phyloP scores from a whole-genome alignment of 1,284 basidiomycete species.

The Papiliotrema fonsecae region DNA sequence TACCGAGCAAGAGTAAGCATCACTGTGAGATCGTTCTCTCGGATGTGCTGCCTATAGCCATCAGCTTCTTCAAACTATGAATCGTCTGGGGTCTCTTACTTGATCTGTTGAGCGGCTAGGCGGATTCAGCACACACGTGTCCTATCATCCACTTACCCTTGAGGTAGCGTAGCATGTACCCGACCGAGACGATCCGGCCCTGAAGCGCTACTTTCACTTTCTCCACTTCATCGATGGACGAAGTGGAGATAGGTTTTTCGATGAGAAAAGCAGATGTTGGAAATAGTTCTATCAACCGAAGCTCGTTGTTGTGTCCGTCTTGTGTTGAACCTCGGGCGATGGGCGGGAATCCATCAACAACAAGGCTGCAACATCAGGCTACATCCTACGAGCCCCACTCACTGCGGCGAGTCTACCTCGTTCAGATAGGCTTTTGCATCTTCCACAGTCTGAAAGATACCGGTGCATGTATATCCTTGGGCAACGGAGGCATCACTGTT shows the following conservation, averaged over 20 bases:
- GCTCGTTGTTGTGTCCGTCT: conserved; percentile 85
- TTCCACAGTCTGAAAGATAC: conserved; percentile 74
- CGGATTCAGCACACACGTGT: not conserved
- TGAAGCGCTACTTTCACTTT: conserved; percentile 56
- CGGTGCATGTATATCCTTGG: conserved; percentile 79
- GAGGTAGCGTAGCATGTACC: conserved; percentile 27
- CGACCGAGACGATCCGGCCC: conserved; percentile 69
- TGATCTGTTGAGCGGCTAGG: conserved; percentile 52
- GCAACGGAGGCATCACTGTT: conserved; percentile 71
- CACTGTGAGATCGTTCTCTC: conserved; percentile 51
- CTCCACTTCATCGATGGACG: conserved; percentile 57
- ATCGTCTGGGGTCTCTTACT: conserved; percentile 38
- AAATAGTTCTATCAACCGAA: conserved; percentile 79
- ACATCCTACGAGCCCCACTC: conserved; percentile 49
- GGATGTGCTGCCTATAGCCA: conserved; percentile 30
- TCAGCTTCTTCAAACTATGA: no score
- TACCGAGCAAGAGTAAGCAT: conserved; percentile 52
- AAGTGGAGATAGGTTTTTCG: conserved; percentile 61
- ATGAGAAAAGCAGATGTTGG: conserved; percentile 83
- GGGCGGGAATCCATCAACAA: conserved; percentile 49
- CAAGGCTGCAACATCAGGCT: conserved; percentile 5
- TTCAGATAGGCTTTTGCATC: conserved; percentile 49
- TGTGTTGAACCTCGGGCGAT: conserved; percentile 85
- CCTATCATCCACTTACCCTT: conserved; percentile 52
- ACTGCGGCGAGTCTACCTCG: conserved; percentile 46